Evolutionary conservation across 2,329 filamentous ascomycete genomes (phyloP).

Genomic region (Sporothrix inflata): DNA sequence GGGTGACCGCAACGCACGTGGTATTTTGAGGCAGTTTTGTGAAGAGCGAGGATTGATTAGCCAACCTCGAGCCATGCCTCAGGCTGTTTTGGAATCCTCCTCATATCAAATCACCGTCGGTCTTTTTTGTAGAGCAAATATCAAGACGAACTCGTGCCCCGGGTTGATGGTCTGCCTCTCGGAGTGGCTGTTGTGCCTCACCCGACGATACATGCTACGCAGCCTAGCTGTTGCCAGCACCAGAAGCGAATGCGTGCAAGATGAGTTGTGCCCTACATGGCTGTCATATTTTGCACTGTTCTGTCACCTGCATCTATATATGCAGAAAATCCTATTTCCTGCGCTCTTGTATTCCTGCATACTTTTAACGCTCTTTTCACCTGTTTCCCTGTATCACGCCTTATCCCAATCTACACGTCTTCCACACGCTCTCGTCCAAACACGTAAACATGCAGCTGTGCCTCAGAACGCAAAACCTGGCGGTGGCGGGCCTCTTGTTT

Average conservation of each 20-base stretch:
- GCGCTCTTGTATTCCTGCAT: not conserved
- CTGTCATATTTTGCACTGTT: not conserved
- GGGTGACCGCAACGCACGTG: not conserved
- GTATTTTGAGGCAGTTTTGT: not conserved
- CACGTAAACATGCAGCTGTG: slow-evolving; percentile 23
- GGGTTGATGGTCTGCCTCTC: not conserved
- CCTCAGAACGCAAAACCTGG: not conserved
- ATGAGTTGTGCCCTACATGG: not conserved
- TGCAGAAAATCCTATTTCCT: not conserved
- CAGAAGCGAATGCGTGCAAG: not conserved
- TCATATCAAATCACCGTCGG: not conserved
- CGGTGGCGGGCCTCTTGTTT: not conserved
- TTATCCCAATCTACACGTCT: not conserved
- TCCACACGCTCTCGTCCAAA: slow-evolving; percentile 12
- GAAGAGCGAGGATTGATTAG: not conserved
- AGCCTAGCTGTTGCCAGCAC: not conserved
- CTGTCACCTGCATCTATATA: not conserved
- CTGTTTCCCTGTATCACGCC: not conserved
- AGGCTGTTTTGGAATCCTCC: not conserved
- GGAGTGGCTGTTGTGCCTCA: not conserved
- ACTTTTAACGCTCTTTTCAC: not conserved
- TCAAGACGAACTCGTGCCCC: too few species aligned
- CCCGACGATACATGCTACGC: not conserved
- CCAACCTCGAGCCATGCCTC: not conserved
- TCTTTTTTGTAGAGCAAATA: too few species aligned